Conservation (phyloP, 2,329 filamentous ascomycete species). For the Epicoccum sorghinum region DNA sequence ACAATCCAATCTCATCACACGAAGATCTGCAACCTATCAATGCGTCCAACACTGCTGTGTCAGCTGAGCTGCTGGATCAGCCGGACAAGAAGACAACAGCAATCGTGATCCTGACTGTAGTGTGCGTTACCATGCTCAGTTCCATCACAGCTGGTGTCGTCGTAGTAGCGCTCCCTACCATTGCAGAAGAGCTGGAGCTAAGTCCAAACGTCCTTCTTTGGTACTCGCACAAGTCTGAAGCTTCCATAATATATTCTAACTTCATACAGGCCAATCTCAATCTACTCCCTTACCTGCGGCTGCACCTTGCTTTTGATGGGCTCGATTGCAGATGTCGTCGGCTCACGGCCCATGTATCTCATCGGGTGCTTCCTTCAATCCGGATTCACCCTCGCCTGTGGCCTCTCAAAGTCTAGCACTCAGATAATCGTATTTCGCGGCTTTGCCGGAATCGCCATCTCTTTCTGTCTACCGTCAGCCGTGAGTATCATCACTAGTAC, state of each 20-base stretch:
- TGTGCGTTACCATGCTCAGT: constrained; percentile 36
- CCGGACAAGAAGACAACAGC: constrained; percentile 35
- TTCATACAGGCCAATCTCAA: constrained; percentile 41
- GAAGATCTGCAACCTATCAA: constrained; percentile 25
- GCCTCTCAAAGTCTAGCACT: constrained; percentile 41
- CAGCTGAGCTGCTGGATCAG: constrained; percentile 19
- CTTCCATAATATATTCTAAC: constrained; percentile 9
- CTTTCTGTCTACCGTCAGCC: constrained; percentile 57
- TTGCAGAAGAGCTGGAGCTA: constrained; percentile 44
- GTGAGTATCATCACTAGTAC: constrained; percentile 57
- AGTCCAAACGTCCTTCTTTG: constrained; percentile 36
- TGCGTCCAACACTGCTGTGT: constrained; percentile 15
- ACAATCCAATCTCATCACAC: constrained; percentile 7
- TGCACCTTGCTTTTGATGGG: constrained; percentile 58
- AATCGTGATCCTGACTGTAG: constrained; percentile 34
- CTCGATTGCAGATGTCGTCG: constrained; percentile 59
- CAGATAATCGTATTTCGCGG: constrained; percentile 57
- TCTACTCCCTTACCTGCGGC: constrained; percentile 53
- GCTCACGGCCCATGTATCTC: constrained; percentile 55
- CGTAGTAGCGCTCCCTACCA: constrained; percentile 51
- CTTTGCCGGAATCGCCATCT: constrained; percentile 53
- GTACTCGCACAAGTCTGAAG: constrained; percentile 12
- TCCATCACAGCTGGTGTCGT: constrained; percentile 47
- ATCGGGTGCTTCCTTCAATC: constrained; percentile 54
- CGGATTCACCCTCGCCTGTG: constrained; percentile 55